phyloP scores from a whole-genome alignment of 1,284 basidiomycete genomes.

The Sanguinoderma infundibulare region DNA sequence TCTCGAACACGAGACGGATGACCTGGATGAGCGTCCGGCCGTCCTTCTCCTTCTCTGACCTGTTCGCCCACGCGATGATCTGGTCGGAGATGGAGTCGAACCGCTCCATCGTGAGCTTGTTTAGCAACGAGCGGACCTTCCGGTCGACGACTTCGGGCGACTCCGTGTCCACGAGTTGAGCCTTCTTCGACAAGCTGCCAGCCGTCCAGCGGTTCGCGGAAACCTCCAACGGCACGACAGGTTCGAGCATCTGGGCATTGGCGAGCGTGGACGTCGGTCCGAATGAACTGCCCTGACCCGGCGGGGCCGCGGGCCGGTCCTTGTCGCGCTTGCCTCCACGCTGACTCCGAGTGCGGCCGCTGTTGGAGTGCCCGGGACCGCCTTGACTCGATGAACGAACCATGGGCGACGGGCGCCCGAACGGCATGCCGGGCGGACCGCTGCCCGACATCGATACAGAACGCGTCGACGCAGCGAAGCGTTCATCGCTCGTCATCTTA shows the following conservation, averaged over 20 bases:
- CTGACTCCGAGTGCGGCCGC: conserved; percentile 71
- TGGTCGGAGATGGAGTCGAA: conserved; percentile 80
- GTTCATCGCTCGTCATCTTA: conserved; percentile 75
- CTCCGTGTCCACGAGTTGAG: conserved; percentile 55
- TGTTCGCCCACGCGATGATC: conserved; percentile 86
- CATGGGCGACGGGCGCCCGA: conserved; percentile 61
- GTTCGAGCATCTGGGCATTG: conserved; percentile 47
- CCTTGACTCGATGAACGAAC: conserved; percentile 80
- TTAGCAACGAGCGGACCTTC: conserved; percentile 91
- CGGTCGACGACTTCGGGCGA: conserved; percentile 87
- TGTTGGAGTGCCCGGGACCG: conserved; percentile 56
- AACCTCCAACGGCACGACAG: conserved; percentile 76
- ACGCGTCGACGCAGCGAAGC: conserved; percentile 59
- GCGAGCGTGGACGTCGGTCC: conserved; percentile 25
- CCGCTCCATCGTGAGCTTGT: conserved; percentile 96
- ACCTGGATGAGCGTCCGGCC: conserved; percentile 94
- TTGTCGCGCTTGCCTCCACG: conserved; percentile 68
- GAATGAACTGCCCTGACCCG: conserved; percentile 26
- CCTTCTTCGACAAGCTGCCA: conserved; percentile 40
- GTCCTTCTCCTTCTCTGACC: conserved; percentile 89
- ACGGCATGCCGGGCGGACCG: conserved; percentile 45
- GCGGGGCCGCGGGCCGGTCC: conserved; percentile 37
- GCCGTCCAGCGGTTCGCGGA: conserved; percentile 86
- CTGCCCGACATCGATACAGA: conserved; percentile 42
- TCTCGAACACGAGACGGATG: conserved; percentile 95